These are phyloP conservation scores for Aspergillus haitiensis DNA, from an alignment of 495 filamentous ascomycete genomes.

Conservation along the genomic window DNA sequence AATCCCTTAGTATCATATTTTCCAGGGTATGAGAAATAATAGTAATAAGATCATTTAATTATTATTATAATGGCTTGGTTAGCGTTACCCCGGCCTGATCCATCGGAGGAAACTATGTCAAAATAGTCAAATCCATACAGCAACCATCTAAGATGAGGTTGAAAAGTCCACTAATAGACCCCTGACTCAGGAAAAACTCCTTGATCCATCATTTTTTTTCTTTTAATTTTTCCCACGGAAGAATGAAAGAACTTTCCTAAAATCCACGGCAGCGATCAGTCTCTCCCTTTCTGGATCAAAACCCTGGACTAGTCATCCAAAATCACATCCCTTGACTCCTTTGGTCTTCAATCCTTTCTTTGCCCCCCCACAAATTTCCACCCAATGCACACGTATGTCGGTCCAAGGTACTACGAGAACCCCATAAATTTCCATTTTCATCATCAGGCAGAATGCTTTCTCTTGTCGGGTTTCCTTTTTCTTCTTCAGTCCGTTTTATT, in stretches of 20 bases:
- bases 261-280: background rate
- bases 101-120: background rate
- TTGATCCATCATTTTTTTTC: conserved; percentile 5
- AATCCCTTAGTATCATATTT: no score
- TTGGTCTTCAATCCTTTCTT: background rate
- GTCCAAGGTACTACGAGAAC: background rate
- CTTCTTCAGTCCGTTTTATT: background rate
- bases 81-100: background rate
- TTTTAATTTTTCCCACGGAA: conserved; percentile 3
- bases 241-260: conserved; percentile 12
- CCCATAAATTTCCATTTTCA: conserved; percentile 1
- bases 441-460: conserved; percentile 7
- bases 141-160: background rate
- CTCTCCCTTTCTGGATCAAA: conserved; percentile 6
- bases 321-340: conserved; percentile 8
- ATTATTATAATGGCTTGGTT: background rate
- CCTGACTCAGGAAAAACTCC: conserved; percentile 3
- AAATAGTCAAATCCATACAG: background rate
- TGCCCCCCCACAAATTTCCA: conserved; percentile 10
- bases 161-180: background rate
- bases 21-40: no score
- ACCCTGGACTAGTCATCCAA: conserved; percentile 3
- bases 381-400: conserved; percentile 4
- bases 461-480: background rate
- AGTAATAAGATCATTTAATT: background rate